phyloP scores from a whole-genome alignment of 768 basidiomycete genomes.

The Panaeolus cyanescens region DNA sequence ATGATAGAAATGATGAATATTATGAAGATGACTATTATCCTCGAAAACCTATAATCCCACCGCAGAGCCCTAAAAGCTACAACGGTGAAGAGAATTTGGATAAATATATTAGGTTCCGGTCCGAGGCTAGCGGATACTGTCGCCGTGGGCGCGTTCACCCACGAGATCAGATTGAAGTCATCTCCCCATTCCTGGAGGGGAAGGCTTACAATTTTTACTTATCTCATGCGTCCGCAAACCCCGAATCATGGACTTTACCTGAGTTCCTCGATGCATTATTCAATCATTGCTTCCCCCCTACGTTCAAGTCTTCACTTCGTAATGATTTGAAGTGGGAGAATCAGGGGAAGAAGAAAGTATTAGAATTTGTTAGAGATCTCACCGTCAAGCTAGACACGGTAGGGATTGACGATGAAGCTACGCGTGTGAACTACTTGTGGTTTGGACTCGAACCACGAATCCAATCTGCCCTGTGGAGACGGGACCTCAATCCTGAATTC shows the following conservation, averaged over 20 bases:
- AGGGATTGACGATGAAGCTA: constrained; percentile 23
- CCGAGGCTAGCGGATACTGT: constrained; percentile 22
- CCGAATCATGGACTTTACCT: constrained; percentile 22
- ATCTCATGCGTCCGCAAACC: constrained; percentile 21
- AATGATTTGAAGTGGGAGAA: constrained; percentile 18
- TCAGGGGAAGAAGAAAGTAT: constrained; percentile 28
- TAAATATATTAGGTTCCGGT: constrained; percentile 24
- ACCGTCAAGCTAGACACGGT: constrained; percentile 34
- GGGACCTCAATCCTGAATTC: constrained; percentile 25
- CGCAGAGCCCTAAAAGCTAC: constrained; percentile 21
- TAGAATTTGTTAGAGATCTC: constrained; percentile 33
- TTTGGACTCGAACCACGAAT: constrained; percentile 24
- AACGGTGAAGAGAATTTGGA: constrained; percentile 22
- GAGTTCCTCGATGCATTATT: constrained; percentile 32
- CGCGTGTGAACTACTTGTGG: constrained; percentile 35
- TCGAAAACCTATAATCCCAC: not conserved
- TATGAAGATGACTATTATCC: not conserved
- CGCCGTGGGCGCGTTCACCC: constrained; percentile 15
- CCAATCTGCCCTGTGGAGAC: constrained; percentile 27
- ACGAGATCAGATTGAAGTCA: constrained; percentile 16
- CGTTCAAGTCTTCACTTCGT: constrained; percentile 25
- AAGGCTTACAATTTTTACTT: constrained; percentile 34
- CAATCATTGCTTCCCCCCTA: constrained; percentile 34
- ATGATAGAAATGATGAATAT: not conserved
- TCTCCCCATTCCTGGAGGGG: constrained; percentile 30